Evolutionary conservation across 2,329 filamentous ascomycete species (phyloP).

Genomic region (Phaeosphaeria sp.): DNA sequence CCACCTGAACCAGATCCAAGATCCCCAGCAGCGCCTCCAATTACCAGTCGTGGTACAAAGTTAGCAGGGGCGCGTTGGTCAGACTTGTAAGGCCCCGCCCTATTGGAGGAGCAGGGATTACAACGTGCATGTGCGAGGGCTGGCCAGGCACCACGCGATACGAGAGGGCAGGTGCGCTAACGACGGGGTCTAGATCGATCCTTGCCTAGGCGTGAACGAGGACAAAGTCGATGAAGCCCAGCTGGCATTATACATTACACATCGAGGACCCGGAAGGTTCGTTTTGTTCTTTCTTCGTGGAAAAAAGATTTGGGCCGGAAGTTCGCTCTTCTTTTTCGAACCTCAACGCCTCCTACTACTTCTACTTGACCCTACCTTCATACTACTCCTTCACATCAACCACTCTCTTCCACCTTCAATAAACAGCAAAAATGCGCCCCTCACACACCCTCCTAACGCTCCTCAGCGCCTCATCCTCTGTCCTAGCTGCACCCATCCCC

Average conservation of each 20-base stretch:
- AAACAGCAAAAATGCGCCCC: background rate
- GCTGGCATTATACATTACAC: background rate
- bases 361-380: background rate
- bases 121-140: background rate
- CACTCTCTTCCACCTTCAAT: background rate
- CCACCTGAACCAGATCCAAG: no score
- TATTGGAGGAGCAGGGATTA: background rate
- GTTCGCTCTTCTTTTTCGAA: background rate
- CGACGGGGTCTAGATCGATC: background rate
- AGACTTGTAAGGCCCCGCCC: background rate
- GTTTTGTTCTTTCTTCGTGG: background rate
- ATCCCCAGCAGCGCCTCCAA: background rate
- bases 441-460: slow-evolving; percentile 7
- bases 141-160: background rate
- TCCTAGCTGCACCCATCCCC: slow-evolving; percentile 13
- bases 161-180: background rate
- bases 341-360: background rate
- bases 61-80: background rate
- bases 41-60: background rate
- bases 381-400: background rate
- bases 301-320: no score
- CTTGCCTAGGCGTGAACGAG: background rate
- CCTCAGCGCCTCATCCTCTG: slow-evolving; percentile 5
- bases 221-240: no score
- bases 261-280: background rate